Conservation (phyloP, 306 rosid species). For the Acacia melanoxylon region DNA sequence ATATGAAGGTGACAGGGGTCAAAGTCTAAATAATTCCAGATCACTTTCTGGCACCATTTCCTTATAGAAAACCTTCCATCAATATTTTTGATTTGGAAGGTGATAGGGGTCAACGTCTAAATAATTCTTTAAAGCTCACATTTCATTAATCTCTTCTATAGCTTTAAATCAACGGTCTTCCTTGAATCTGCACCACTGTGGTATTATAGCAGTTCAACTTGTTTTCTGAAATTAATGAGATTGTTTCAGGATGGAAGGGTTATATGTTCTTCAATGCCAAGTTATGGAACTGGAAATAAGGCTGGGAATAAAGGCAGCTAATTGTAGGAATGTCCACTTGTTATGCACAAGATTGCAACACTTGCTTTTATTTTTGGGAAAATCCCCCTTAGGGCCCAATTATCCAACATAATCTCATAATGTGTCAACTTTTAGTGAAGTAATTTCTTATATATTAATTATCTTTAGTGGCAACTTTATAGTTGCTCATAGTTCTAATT, state of each 20-base stretch:
- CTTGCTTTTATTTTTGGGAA: no score
- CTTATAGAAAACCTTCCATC: neutral
- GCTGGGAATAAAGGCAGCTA: constrained; percentile 70
- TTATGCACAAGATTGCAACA: no score
- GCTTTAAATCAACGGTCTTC: neutral
- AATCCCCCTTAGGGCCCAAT: no score
- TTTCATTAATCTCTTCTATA: neutral
- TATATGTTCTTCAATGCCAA: constrained; percentile 68
- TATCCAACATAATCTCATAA: no score
- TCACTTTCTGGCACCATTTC: neutral
- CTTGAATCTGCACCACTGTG: neutral
- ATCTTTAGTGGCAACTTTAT: no score
- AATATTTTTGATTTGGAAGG: neutral
- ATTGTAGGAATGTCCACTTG: constrained; percentile 84
- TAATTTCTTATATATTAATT: no score
- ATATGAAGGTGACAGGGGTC: no score
- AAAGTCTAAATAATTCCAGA: no score
- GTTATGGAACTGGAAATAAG: constrained; percentile 64
- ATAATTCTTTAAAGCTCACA: neutral
- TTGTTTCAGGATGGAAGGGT: constrained; percentile 65
- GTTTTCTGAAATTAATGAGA: neutral
- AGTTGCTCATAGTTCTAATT: no score
- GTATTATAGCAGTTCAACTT: neutral
- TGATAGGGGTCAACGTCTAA: neutral
- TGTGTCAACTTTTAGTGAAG: no score